Evolutionary conservation across 1,284 basidiomycete genomes (phyloP), one percentile per base, ranked within the genome.

Genomic region (Moniliophthora roreri): DNA sequence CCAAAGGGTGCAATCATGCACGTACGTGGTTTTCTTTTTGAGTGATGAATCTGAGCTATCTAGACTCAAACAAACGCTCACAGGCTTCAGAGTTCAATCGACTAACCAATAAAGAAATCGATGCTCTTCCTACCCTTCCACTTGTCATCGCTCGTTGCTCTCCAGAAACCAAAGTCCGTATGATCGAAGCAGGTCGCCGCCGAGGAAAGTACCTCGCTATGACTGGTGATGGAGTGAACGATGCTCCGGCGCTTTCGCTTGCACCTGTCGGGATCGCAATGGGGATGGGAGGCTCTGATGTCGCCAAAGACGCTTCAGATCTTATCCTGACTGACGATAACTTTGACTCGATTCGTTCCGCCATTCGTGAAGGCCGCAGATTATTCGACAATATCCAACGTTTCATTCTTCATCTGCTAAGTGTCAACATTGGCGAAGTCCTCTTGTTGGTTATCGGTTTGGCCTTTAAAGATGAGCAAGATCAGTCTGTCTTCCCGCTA

Each of bases 161-260:
- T 56, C 79, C 69, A 39, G 79, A 81, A 39, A 82, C 80, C 50
- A 77, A 78, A 55, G 79, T 62, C 59, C 81, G 69, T 74, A 89
- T 69, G 72, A 80, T 61, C 62, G 77, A 64, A 69, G 78, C 66
- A 42, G 69, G 70, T 15, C 70, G 69, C 53, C 66, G 69, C 28
- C 64, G 70, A 34, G 69, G 69, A 7, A 70, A 70, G 49, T 72
- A 80, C 54, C 69, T 84, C 35, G 79, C 79, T 4, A 82, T 84
- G 76, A 77, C 80, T n/a, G 80, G 79, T 0, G 84, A 85, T 60
- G 84, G 84, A 20, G 79, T 85, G 45, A 88, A 87, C 63, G 85
- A 87, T 62, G 79, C 84, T 7, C 82, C 50, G 6, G 50, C 50
- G 3, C 50, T 51, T 3, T 51, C 89, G 89, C 65, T 81, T 83